These are phyloP conservation scores for Tolypocladium album DNA, from an alignment of 2,329 filamentous ascomycete genomes.

Conservation along the genomic window DNA sequence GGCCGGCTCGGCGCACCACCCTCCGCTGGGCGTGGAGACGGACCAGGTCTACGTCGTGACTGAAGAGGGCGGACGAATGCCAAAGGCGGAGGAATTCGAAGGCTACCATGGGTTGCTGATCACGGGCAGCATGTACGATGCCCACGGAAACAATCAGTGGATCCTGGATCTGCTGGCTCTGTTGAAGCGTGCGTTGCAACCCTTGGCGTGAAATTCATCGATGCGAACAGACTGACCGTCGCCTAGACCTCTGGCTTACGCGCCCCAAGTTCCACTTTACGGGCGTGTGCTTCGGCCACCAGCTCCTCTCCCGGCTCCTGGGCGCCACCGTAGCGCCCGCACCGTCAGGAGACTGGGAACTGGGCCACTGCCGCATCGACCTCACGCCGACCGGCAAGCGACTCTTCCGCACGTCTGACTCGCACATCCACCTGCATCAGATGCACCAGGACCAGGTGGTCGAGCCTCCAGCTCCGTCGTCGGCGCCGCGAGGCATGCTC, in stretches of 20 bases:
- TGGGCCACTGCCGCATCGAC: background rate
- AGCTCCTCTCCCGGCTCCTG: background rate
- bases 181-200: slow-evolving; percentile 25
- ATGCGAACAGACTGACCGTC: background rate
- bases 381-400: background rate
- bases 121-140: slow-evolving; percentile 58
- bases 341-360: background rate
- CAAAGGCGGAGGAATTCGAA: slow-evolving; percentile 38
- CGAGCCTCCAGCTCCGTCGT: background rate
- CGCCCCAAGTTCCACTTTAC: background rate
- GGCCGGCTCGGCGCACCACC: slow-evolving; percentile 40
- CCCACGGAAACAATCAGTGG: slow-evolving; percentile 63
- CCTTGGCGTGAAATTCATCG: too few relatives aligned
- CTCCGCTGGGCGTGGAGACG: slow-evolving; percentile 42
- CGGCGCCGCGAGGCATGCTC: background rate
- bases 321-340: background rate
- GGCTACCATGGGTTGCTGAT: slow-evolving; percentile 63
- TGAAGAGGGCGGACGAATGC: slow-evolving; percentile 34
- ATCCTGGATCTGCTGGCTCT: slow-evolving; percentile 57
- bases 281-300: background rate
- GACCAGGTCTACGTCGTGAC: slow-evolving; percentile 44
- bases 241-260: background rate
- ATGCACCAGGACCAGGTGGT: slow-evolving; percentile 49
- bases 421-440: slow-evolving; percentile 39
- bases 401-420: slow-evolving; percentile 34